phyloP scores from a whole-genome alignment of 2,329 filamentous ascomycete genomes.

The Stagonosporopsis rhizophila region DNA sequence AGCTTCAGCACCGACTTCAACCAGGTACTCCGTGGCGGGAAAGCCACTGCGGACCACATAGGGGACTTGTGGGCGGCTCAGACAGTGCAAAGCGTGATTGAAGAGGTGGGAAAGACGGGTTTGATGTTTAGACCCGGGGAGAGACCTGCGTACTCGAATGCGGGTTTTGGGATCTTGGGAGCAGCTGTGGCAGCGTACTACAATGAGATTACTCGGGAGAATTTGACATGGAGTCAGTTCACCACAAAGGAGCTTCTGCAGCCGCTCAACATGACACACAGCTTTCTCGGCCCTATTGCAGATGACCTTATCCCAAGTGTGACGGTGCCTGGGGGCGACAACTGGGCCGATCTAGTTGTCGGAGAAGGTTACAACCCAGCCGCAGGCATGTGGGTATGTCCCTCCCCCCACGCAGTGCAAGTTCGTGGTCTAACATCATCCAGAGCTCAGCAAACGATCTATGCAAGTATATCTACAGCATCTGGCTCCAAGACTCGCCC shows the following conservation, averaged over 20 bases:
- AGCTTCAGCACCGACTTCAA: constrained; percentile 43
- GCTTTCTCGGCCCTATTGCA: constrained; percentile 12
- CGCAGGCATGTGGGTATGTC: constrained; percentile 39
- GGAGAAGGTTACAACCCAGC: constrained; percentile 42
- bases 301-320: constrained; percentile 24
- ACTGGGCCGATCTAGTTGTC: constrained; percentile 38
- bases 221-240: constrained; percentile 34
- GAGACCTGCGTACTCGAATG: constrained; percentile 41
- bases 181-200: constrained; percentile 35
- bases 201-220: constrained; percentile 26
- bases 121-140: constrained; percentile 43
- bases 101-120: constrained; percentile 23
- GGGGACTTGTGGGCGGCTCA: constrained; percentile 36
- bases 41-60: constrained; percentile 34
- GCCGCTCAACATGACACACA: constrained; percentile 26
- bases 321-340: constrained; percentile 35
- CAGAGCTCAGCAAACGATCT: constrained; percentile 42
- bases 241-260: constrained; percentile 27
- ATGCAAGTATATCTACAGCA: constrained; percentile 29
- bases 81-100: constrained; percentile 29
- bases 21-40: constrained; percentile 31
- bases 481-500: constrained; percentile 36
- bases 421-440: background rate
- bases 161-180: constrained; percentile 37
- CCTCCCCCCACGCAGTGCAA: background rate